These are phyloP conservation scores for Trichophyton schoenleinii DNA, from an alignment of 2,329 filamentous ascomycete species.

Conservation along the genomic window DNA sequence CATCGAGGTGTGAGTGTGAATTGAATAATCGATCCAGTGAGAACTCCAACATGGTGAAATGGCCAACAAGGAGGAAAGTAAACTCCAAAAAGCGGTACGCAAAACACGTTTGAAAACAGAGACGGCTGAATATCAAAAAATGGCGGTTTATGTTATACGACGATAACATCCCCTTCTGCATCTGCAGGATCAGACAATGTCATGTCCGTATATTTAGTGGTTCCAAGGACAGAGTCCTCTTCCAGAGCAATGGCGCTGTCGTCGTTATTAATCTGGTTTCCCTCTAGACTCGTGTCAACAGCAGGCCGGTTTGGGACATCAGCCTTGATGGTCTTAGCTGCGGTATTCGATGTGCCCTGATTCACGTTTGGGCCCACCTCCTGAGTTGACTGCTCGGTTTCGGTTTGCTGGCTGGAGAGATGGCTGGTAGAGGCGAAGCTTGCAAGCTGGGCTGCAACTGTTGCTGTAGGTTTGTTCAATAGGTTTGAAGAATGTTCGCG, in stretches of 20 bases:
- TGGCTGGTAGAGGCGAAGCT: background rate
- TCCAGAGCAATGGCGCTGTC: conserved; percentile 63
- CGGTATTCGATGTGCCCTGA: conserved; percentile 12
- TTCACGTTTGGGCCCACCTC: conserved; percentile 13
- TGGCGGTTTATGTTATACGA: conserved; percentile 24
- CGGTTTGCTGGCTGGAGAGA: background rate
- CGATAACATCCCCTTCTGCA: conserved; percentile 35
- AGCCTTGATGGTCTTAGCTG: background rate
- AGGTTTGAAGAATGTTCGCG: conserved; percentile 12
- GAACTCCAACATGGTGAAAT: background rate
- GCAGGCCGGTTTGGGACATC: background rate
- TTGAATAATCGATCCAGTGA: background rate
- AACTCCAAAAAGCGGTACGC: background rate
- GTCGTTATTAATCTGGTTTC: conserved; percentile 43
- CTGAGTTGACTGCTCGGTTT: conserved; percentile 9
- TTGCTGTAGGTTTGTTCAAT: background rate
- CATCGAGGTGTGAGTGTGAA: background rate
- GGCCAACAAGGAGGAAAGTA: background rate
- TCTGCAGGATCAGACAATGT: conserved; percentile 35
- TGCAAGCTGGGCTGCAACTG: background rate
- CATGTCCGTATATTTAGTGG: conserved; percentile 35
- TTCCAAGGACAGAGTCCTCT: conserved; percentile 31
- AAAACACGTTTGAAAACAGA: background rate
- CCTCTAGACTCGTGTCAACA: conserved; percentile 28
- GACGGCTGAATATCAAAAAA: background rate